Base-by-base conservation (phyloP, 371 early-diverging fungal genomes). In the Amoeboaphelidium occidentale region DNA sequence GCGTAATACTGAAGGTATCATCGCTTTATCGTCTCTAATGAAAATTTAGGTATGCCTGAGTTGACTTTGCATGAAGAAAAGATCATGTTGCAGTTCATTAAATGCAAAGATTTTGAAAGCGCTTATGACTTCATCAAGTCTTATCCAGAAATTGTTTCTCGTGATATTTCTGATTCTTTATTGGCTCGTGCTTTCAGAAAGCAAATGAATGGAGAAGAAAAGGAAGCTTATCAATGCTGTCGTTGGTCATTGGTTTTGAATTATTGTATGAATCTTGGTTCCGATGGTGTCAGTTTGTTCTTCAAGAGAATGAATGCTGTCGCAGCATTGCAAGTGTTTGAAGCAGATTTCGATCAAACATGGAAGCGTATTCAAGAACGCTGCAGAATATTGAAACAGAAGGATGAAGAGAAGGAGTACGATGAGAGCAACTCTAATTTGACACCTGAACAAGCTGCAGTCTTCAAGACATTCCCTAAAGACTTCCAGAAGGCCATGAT, bases 231-330 rank as follows among this genome's bases (percentile, higher is more conserved):
- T 52, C 75, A 73, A 42, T 79, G 75, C 53, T 84, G 89, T 13
- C 71, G 71, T 52, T 88, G 89, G 61, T 70, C 78, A 1, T 63
- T 85, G 52, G 64, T 83, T 10, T 60, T 91, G 50, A 81, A 81
- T 51, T 88, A 88, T 54, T 80, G 79, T 53, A 73, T 73, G 6
- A 68, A 78, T 43, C 68, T 89, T 28, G 89, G 90, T 39, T 60
- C 69, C 48, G 78, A 84, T 52, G 92, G 92, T 21, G 69, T 83
- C 13, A 63, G 63, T n/a, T 61, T 81, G n/a, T 91, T 91, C 58
- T 87, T 86, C 61, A 58, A 67, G 42, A 74, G 79, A 51, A 71
- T 69, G 62, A 54, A 51, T 45, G 60, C 53, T 28, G 52, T 64
- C 13, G 64, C 68, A 48, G 81, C 81, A 14, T 66, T 66, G 44